Evolutionary conservation across 768 basidiomycete species (phyloP).

Genomic region (Phanerochaete carnosa): DNA sequence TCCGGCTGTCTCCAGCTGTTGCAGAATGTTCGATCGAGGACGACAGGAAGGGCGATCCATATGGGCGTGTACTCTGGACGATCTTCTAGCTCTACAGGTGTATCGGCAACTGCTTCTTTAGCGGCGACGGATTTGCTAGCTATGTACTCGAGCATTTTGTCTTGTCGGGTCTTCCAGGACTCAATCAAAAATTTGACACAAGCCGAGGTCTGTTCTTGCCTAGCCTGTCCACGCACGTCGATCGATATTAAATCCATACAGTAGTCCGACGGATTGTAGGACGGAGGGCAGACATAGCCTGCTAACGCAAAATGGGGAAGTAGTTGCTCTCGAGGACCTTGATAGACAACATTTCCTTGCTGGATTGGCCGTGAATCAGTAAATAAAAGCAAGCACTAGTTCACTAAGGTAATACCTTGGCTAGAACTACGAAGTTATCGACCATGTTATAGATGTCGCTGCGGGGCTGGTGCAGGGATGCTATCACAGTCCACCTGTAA

Average conservation of each 20-base stretch:
- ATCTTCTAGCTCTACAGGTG: conserved; percentile 7
- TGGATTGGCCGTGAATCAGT: neutral
- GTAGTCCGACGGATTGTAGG: conserved; percentile 40
- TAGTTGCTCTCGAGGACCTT: conserved; percentile 26
- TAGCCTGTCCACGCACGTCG: conserved; percentile 8
- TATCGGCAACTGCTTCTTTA: conserved; percentile 3
- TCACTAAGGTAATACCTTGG: conserved; percentile 11
- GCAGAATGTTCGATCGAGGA: conserved; percentile 33
- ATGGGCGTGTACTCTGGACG: conserved; percentile 28
- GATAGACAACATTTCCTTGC: conserved; percentile 20
- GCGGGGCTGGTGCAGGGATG: conserved; percentile 29
- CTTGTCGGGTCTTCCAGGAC: conserved; percentile 4
- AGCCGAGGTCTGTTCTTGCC: conserved; percentile 8
- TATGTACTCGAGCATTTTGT: conserved; percentile 1
- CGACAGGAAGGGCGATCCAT: conserved; percentile 33
- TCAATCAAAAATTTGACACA: conserved; percentile 7
- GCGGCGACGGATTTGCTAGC: neutral
- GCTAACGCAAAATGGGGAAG: conserved; percentile 31
- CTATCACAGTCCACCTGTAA: conserved; percentile 39
- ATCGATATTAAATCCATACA: conserved; percentile 32
- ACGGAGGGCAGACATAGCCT: conserved; percentile 31
- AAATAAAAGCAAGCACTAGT: neutral
- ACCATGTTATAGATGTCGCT: conserved; percentile 25
- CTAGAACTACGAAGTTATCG: conserved; percentile 22
- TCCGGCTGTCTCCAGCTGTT: conserved; percentile 39